Conservation (phyloP, 495 filamentous ascomycete genomes). For the Venustampulla echinocandica region DNA sequence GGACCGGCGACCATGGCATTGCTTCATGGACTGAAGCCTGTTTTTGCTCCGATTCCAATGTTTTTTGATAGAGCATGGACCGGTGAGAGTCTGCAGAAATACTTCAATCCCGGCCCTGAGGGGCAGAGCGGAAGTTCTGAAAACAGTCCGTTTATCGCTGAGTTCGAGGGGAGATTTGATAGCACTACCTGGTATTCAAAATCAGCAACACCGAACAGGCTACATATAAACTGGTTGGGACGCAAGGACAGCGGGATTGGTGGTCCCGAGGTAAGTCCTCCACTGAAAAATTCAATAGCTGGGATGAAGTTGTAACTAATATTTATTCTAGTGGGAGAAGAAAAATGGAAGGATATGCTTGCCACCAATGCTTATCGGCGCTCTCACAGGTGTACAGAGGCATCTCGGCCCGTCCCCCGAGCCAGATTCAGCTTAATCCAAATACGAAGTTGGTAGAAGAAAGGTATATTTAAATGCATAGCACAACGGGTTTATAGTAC, state of each 20-base stretch:
- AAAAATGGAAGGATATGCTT: conserved; percentile 43
- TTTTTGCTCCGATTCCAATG: conserved; percentile 61
- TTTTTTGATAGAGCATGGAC: conserved; percentile 56
- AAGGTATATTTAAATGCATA: no score
- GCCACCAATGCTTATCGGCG: conserved; percentile 47
- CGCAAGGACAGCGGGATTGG: conserved; percentile 43
- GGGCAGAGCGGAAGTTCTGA: conserved; percentile 36
- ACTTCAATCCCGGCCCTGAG: conserved; percentile 52
- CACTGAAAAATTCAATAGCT: not conserved
- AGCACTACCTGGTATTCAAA: conserved; percentile 53
- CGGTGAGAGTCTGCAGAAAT: conserved; percentile 42
- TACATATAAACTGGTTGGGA: conserved; percentile 58
- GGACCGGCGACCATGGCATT: conserved; percentile 54
- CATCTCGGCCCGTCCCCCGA: conserved; percentile 32
- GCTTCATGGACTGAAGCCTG: conserved; percentile 64
- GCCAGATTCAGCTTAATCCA: conserved; percentile 4
- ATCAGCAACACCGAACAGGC: conserved; percentile 39
- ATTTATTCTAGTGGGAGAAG: conserved; percentile 37
- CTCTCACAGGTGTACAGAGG: conserved; percentile 49
- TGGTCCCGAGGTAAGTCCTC: conserved; percentile 29
- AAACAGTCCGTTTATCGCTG: conserved; percentile 41
- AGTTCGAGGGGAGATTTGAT: conserved; percentile 44
- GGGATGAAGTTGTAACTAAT: conserved; percentile 1
- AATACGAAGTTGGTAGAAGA: not conserved
- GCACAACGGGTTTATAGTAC: no score